Base-by-base conservation (phyloP, 345 rosid species). In the Sonneratia caseolaris region DNA sequence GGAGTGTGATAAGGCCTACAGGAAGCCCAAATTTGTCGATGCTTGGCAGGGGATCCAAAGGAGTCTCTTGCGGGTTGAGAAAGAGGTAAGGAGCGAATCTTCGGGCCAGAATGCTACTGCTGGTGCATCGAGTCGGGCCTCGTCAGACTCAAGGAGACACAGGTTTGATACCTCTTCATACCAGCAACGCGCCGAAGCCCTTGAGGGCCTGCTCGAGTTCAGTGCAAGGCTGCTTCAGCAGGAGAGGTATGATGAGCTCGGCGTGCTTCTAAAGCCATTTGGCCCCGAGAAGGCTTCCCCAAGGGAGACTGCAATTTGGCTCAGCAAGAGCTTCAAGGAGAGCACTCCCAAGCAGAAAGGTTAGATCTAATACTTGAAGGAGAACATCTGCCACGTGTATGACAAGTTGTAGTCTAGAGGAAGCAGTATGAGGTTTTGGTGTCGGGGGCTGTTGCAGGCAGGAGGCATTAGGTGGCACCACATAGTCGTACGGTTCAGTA, bases 211-310 rank as follows among this genome's bases (percentile, higher is more conserved):
- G 87, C 98, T 96, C 62, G 99, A 96, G 71, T 96, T 96, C 57
- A 96, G 99, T 75, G 98, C 99, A 70, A 91, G 91, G 75, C 79
- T 96, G 83, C 87, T 96, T 80, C 90, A 78, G 57, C 89, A 89
- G 47, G 93, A 85, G 79, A 87, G 99, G 85, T 96, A 96, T 37
- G 98, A 91, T 22, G 98, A 96, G 77, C 98, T 96, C 10, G 84
- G 84, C 19, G 99, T 96, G 78, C 88, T 96, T 10, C 80, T 96
- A 48, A 92, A 91, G 84, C 99, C 99, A 47, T 96, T 96, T 37
- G 99, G 99, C 38, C 98, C 99, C 0, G 99, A 97, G 5, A 96
- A 96, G 79, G 99, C 86, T 78, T 96, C 99, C 71, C 97, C 99
- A 0, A 88, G 99, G 76, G 99, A 96, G 79, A 96, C 99, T 59